Conservation (phyloP, 108 stramenopile genomes). For the Skeletonema tropicum region DNA sequence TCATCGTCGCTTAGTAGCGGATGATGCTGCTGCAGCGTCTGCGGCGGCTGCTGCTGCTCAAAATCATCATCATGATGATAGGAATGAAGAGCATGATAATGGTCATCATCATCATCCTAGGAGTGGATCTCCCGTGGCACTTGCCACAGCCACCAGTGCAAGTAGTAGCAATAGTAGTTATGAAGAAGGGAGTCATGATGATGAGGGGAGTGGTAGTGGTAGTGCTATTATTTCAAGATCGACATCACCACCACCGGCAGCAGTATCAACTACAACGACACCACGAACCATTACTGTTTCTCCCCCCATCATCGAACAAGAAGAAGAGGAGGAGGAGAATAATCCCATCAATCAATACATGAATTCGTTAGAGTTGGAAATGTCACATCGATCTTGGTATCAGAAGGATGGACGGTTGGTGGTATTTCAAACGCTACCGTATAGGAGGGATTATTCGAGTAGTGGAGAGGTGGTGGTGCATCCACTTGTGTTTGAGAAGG, state of each 20-base stretch:
- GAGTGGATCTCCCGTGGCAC: too few relatives aligned
- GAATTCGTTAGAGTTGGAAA: slow-evolving; percentile 6
- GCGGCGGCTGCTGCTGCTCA: too few relatives aligned
- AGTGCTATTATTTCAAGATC: not conserved
- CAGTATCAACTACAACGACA: not conserved
- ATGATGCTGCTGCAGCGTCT: not conserved
- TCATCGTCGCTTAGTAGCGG: not conserved
- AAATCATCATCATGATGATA: too few relatives aligned
- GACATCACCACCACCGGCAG: not conserved
- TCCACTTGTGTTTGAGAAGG: not conserved
- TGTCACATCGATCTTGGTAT: slow-evolving; percentile 46
- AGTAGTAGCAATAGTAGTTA: not conserved
- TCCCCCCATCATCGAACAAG: not conserved
- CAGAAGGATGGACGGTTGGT: slow-evolving; percentile 45
- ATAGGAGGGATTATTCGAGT: slow-evolving; percentile 7
- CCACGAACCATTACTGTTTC: not conserved
- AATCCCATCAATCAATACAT: not conserved
- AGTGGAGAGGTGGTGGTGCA: slow-evolving; percentile 11
- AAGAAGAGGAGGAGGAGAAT: not conserved
- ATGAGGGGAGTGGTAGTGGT: not conserved
- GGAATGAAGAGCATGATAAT: too few relatives aligned
- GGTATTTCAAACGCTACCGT: slow-evolving; percentile 47
- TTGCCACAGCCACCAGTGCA: not conserved
- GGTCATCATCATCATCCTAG: too few relatives aligned
- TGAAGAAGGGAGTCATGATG: not conserved